Conservation (phyloP, 305 asterid species). For the Salvia sclarea region DNA sequence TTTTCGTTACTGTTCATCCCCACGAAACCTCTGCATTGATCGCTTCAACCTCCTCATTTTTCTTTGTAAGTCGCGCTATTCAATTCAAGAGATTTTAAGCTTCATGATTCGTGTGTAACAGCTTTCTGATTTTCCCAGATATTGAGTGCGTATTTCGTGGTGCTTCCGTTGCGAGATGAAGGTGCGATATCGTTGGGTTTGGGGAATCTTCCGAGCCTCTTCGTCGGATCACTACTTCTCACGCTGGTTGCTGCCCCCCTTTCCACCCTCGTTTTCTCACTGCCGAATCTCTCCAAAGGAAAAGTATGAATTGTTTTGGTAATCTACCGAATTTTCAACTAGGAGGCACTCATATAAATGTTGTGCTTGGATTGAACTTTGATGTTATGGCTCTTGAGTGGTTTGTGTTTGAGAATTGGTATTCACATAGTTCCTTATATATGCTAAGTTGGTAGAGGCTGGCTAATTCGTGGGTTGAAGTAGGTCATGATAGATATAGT, state of each 20-base stretch:
- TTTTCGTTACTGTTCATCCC: constrained; percentile 76
- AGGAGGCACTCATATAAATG: neutral
- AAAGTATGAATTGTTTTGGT: constrained; percentile 49
- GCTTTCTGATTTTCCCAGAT: constrained; percentile 52
- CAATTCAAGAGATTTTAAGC: neutral
- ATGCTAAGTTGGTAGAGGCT: neutral
- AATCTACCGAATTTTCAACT: constrained; percentile 15
- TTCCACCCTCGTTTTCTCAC: constrained; percentile 80
- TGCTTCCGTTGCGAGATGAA: constrained; percentile 96
- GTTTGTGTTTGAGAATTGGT: neutral
- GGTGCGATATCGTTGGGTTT: constrained; percentile 97
- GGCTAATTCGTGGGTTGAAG: neutral
- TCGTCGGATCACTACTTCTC: constrained; percentile 80
- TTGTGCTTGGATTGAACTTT: neutral
- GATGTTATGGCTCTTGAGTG: neutral
- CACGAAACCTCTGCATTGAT: constrained; percentile 77
- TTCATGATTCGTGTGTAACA: neutral
- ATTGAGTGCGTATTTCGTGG: constrained; percentile 93
- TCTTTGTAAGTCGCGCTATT: constrained; percentile 56
- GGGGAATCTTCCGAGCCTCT: constrained; percentile 75
- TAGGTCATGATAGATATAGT: neutral
- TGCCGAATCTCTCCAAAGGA: constrained; percentile 90
- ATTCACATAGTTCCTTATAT: neutral
- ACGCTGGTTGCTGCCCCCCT: constrained; percentile 91
- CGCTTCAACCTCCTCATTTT: constrained; percentile 73